Percentiles rank a stretch among this genome's conserved stretches.
phyloP scores from a whole-genome alignment of 495 filamentous ascomycete species.

The Xylaria venustula region DNA sequence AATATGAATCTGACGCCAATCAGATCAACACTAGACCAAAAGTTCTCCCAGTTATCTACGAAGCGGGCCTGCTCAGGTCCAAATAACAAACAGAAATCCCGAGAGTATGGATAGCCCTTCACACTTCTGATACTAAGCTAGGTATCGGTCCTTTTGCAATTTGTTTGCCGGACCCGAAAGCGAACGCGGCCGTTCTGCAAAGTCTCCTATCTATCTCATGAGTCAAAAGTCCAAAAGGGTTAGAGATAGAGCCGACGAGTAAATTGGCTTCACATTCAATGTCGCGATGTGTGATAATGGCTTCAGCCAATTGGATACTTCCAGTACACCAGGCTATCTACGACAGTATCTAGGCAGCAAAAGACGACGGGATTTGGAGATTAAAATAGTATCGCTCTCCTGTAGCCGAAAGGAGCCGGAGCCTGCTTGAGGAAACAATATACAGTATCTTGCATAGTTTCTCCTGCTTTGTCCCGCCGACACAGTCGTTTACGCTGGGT shows the following conservation, averaged over 20 bases:
- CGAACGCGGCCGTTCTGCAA: not conserved
- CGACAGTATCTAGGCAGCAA: not conserved
- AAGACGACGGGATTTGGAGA: slow-evolving; percentile 9
- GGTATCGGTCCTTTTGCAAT: slow-evolving; percentile 6
- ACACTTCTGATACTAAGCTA: not conserved
- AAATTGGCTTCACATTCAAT: not conserved
- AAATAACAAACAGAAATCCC: slow-evolving; percentile 3
- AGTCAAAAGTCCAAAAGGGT: not conserved
- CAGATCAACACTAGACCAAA: not conserved
- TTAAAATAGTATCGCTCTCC: slow-evolving; percentile 8
- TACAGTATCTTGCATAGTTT: not conserved
- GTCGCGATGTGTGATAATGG: slow-evolving; percentile 11
- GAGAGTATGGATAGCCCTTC: not conserved
- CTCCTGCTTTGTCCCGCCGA: slow-evolving; percentile 10
- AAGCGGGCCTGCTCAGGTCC: no score
- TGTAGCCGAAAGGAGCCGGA: slow-evolving; percentile 1
- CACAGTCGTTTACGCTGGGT: slow-evolving; percentile 19
- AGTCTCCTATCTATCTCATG: not conserved
- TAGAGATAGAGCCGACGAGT: not conserved
- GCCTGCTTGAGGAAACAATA: slow-evolving; percentile 9
- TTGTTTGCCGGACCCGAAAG: slow-evolving; percentile 11
- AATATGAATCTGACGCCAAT: no score
- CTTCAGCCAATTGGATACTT: slow-evolving; percentile 1
- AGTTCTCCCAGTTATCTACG: not conserved
- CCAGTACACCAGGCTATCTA: slow-evolving; percentile 11